Conservation (phyloP, 768 basidiomycete genomes). For the Sarcomyxa edulis region DNA sequence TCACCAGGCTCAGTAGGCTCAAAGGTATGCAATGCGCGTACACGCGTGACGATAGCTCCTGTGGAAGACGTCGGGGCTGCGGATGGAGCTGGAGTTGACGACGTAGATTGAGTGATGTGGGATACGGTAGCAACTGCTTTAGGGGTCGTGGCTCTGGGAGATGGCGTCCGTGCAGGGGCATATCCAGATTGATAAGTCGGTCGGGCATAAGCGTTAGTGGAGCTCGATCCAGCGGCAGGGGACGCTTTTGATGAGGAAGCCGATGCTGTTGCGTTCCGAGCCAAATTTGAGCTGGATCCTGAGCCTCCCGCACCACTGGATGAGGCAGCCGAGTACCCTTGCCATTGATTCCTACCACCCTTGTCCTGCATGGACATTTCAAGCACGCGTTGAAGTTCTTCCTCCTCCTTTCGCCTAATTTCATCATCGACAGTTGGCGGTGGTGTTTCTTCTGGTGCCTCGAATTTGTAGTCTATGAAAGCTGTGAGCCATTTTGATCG, state of each 20-base stretch:
- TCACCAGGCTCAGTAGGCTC: constrained; percentile 86
- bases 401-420: constrained; percentile 80
- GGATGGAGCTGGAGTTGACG: constrained; percentile 8
- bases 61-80: constrained; percentile 14
- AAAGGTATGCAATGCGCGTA: constrained; percentile 85
- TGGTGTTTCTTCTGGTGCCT: constrained; percentile 51
- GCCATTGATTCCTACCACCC: constrained; percentile 66
- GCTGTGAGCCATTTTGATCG: no score
- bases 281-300: constrained; percentile 4
- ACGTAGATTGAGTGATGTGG: constrained; percentile 8
- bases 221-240: constrained; percentile 15
- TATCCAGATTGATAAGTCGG: constrained; percentile 49
- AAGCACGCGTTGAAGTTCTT: constrained; percentile 88
- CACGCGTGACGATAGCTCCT: constrained; percentile 62
- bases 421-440: constrained; percentile 77
- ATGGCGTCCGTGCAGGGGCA: constrained; percentile 50
- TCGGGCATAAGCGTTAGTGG: constrained; percentile 18
- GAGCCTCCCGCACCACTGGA: constrained; percentile 32
- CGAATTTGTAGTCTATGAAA: constrained; percentile 65
- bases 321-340: constrained; percentile 32
- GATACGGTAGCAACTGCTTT: constrained; percentile 17
- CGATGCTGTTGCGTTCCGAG: constrained; percentile 17
- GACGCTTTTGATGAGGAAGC: constrained; percentile 17
- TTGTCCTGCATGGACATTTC: constrained; percentile 93
- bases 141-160: constrained; percentile 22